These are phyloP conservation scores for Microascus cirrosus DNA, from an alignment of 2,329 filamentous ascomycete genomes.

Conservation along the genomic window DNA sequence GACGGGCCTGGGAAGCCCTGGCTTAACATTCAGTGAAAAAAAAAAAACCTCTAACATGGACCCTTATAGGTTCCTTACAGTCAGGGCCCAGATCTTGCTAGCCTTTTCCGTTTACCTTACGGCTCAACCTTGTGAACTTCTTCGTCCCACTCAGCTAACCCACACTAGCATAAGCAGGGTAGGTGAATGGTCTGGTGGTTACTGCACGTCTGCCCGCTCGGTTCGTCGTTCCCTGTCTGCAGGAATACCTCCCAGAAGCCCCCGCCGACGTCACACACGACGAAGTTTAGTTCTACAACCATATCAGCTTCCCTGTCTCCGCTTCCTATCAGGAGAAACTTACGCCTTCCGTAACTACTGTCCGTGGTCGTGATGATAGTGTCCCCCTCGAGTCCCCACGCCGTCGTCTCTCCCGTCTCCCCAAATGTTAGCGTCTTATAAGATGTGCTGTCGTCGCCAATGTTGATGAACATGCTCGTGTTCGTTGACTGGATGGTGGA, in stretches of 20 bases:
- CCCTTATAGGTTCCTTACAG: too few relatives aligned
- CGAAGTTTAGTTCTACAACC: slow-evolving; percentile 35
- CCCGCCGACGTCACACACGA: slow-evolving; percentile 30
- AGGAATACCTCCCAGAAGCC: slow-evolving; percentile 39
- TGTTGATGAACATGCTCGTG: slow-evolving; percentile 34
- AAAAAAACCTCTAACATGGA: too few relatives aligned
- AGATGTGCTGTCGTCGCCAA: slow-evolving; percentile 29
- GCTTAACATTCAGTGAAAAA: too few relatives aligned
- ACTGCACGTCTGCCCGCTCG: slow-evolving; percentile 36
- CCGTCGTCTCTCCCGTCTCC: slow-evolving; percentile 26
- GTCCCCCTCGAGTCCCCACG: slow-evolving; percentile 36
- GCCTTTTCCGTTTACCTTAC: background rate
- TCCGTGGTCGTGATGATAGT: slow-evolving; percentile 30
- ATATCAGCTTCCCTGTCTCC: background rate
- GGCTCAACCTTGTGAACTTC: background rate
- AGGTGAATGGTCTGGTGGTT: slow-evolving; percentile 44
- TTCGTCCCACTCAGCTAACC: background rate
- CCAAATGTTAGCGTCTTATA: slow-evolving; percentile 40
- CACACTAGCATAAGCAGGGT: slow-evolving; percentile 32
- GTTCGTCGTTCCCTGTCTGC: slow-evolving; percentile 38
- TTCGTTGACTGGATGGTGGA: slow-evolving; percentile 36
- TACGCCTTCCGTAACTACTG: slow-evolving; percentile 30
- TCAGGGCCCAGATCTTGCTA: background rate
- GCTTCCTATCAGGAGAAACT: slow-evolving; percentile 7
- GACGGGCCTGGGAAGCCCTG: too few relatives aligned